Conservation (phyloP, 2,329 filamentous ascomycete genomes). For the Trichoderma citrinoviride region DNA sequence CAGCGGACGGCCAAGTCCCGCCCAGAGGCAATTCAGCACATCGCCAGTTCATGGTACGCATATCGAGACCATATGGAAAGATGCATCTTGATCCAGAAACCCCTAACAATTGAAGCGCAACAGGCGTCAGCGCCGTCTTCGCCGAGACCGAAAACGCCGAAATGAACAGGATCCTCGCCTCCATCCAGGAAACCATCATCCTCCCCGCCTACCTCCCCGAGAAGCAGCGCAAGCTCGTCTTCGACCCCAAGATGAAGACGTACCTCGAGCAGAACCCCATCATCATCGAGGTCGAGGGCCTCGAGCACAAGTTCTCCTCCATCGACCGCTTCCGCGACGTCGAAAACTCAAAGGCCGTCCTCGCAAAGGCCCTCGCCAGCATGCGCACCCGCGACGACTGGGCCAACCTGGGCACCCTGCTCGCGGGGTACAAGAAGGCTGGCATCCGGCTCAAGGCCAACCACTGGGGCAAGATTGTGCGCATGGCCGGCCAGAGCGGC, state of each 20-base stretch:
- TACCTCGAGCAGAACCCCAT: slow-evolving; percentile 55
- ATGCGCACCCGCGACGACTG: slow-evolving; percentile 53
- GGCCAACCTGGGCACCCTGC: slow-evolving; percentile 50
- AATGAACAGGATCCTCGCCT: slow-evolving; percentile 52
- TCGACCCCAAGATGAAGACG: slow-evolving; percentile 45
- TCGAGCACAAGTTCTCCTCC: slow-evolving; percentile 51
- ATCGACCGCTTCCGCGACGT: slow-evolving; percentile 43
- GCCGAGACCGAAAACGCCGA: slow-evolving; percentile 50
- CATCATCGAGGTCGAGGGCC: slow-evolving; percentile 56
- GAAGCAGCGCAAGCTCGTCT: slow-evolving; percentile 54
- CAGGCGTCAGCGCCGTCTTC: slow-evolving; percentile 45
- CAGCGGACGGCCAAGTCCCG: background rate
- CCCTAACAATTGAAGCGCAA: slow-evolving; percentile 19
- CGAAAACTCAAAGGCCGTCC: slow-evolving; percentile 41
- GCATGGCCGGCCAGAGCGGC: slow-evolving; percentile 41
- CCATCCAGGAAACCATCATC: slow-evolving; percentile 58
- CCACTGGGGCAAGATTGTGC: slow-evolving; percentile 42
- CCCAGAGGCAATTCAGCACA: slow-evolving; percentile 32
- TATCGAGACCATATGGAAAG: too few species aligned
- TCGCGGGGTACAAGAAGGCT: slow-evolving; percentile 49
- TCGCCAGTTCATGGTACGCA: slow-evolving; percentile 33
- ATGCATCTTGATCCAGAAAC: too few species aligned
- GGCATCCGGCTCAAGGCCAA: slow-evolving; percentile 37
- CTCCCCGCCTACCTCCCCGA: slow-evolving; percentile 58
- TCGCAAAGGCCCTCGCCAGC: slow-evolving; percentile 40